Evolutionary conservation across 2,329 filamentous ascomycete genomes (phyloP).

Genomic region (Aspergillus hiratsukae): DNA sequence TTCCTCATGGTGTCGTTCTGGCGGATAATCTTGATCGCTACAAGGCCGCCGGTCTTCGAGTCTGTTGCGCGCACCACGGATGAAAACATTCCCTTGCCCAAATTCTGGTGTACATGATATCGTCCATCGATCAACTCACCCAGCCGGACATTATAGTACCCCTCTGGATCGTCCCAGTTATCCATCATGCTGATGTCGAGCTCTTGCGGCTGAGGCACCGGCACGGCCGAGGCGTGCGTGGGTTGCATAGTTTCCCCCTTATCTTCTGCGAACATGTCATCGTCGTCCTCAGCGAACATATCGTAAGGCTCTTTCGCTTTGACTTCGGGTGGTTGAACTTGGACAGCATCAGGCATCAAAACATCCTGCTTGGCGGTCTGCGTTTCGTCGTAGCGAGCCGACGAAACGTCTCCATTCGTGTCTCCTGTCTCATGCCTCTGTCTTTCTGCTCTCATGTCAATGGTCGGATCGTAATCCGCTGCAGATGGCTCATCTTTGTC

Average conservation of each 20-base stretch:
- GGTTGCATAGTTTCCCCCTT: slow-evolving; percentile 47
- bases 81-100: slow-evolving; percentile 95
- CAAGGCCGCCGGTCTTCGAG: slow-evolving; percentile 66
- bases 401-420: slow-evolving; percentile 52
- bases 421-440: slow-evolving; percentile 64
- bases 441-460: slow-evolving; percentile 82
- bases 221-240: slow-evolving; percentile 47
- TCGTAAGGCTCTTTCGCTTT: slow-evolving; percentile 54
- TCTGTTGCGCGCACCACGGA: slow-evolving; percentile 88
- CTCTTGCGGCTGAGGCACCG: slow-evolving; percentile 52
- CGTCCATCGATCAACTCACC: slow-evolving; percentile 85
- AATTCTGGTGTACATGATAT: slow-evolving; percentile 80
- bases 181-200: slow-evolving; percentile 74
- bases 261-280: slow-evolving; percentile 89
- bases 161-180: slow-evolving; percentile 89
- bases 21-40: slow-evolving; percentile 96
- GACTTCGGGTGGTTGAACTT: slow-evolving; percentile 34
- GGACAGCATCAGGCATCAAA: slow-evolving; percentile 39
- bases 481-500: slow-evolving; percentile 78
- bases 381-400: slow-evolving; percentile 56
- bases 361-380: slow-evolving; percentile 51
- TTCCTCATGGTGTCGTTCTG: slow-evolving; percentile 92
- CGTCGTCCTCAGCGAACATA: slow-evolving; percentile 63
- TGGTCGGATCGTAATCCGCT: slow-evolving; percentile 84
- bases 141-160: slow-evolving; percentile 91